A percentile compares a stretch with the other conserved stretches of the same genome.
Evolutionary conservation across 2,329 filamentous ascomycete genomes (phyloP).

Genomic region (Pestalotiopsis sp.): DNA sequence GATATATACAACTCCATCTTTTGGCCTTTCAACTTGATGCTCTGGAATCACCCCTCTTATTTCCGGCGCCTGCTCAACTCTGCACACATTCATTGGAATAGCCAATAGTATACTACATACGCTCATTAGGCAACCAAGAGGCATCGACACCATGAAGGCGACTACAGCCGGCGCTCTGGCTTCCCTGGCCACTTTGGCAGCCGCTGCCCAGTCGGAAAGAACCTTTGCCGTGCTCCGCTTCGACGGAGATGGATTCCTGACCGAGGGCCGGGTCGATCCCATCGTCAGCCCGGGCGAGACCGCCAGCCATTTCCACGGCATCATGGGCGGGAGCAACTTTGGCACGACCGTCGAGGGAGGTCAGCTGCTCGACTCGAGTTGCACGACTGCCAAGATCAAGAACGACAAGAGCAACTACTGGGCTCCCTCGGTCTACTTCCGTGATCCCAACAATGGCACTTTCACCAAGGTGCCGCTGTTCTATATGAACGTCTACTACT

Average conservation of each 20-base stretch:
- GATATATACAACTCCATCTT: background rate
- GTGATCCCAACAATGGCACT: constrained; percentile 61
- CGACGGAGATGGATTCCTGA: constrained; percentile 65
- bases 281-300: constrained; percentile 64
- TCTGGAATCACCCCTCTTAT: constrained; percentile 5
- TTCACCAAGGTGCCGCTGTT: constrained; percentile 70
- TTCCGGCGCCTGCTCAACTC: background rate
- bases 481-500: constrained; percentile 79
- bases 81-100: background rate
- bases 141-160: constrained; percentile 3
- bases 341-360: constrained; percentile 62
- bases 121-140: background rate
- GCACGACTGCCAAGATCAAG: constrained; percentile 70
- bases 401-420: constrained; percentile 78
- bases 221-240: constrained; percentile 74
- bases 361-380: constrained; percentile 61
- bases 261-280: constrained; percentile 66
- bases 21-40: background rate
- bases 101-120: background rate
- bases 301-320: constrained; percentile 68
- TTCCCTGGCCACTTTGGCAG: constrained; percentile 39
- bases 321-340: constrained; percentile 73
- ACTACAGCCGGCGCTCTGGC: background rate
- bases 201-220: constrained; percentile 44
- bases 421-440: constrained; percentile 73